phyloP scores from a whole-genome alignment of 352 stramenopile species.

The Phytophthora aleatoria region DNA sequence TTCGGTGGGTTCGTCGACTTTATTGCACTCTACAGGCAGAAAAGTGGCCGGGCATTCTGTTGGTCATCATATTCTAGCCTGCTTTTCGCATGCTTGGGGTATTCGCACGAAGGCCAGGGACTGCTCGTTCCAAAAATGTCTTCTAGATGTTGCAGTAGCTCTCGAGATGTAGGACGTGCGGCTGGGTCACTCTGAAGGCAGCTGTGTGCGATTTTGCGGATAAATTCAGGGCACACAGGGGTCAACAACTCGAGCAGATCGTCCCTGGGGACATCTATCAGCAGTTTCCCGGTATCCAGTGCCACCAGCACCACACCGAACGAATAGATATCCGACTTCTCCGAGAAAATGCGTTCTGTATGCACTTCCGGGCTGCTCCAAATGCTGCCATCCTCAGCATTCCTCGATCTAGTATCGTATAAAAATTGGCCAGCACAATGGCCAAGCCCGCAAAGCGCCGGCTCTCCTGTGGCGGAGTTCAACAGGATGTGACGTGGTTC shows the following conservation, averaged over 20 bases:
- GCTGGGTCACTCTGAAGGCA: slow-evolving; percentile 47
- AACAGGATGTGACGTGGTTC: slow-evolving; percentile 59
- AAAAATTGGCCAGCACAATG: slow-evolving; percentile 31
- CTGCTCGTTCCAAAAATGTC: slow-evolving; percentile 20
- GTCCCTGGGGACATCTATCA: slow-evolving; percentile 35
- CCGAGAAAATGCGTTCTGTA: slow-evolving; percentile 35
- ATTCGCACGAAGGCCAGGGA: slow-evolving; percentile 23
- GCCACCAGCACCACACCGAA: slow-evolving; percentile 59
- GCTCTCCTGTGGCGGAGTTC: slow-evolving; percentile 43
- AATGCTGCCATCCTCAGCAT: slow-evolving; percentile 37
- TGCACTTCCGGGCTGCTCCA: slow-evolving; percentile 65
- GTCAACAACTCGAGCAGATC: slow-evolving; percentile 42
- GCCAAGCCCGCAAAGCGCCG: slow-evolving; percentile 57
- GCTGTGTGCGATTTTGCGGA: slow-evolving; percentile 38
- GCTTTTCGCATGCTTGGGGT: slow-evolving; percentile 10
- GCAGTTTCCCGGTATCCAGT: slow-evolving; percentile 56
- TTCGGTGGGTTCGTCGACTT: not conserved
- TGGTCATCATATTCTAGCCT: slow-evolving; percentile 14
- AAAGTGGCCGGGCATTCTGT: slow-evolving; percentile 14
- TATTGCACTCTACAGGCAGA: slow-evolving; percentile 14
- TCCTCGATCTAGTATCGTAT: slow-evolving; percentile 27
- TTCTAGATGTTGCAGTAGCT: slow-evolving; percentile 30
- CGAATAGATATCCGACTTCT: slow-evolving; percentile 61
- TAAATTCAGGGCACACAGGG: slow-evolving; percentile 41
- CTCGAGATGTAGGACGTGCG: slow-evolving; percentile 35